phyloP scores from a whole-genome alignment of 192 early-diverging fungal species.

The Linnemannia exigua region DNA sequence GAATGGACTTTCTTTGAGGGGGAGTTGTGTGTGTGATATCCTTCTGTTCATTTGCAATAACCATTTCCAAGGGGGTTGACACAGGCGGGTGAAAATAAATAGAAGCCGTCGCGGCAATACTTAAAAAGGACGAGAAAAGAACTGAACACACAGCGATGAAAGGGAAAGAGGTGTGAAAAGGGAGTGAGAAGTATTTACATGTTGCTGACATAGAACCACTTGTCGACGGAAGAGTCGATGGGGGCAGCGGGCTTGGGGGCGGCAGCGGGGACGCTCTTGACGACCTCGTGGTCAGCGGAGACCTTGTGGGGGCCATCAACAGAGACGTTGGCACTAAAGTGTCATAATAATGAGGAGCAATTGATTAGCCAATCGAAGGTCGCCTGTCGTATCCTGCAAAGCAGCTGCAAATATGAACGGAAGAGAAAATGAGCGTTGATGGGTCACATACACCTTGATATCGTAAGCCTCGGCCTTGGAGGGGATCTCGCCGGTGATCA shows the following conservation, averaged over 20 bases:
- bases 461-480: constrained; percentile 78
- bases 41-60: neutral
- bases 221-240: constrained; percentile 78
- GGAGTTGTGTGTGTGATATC: neutral
- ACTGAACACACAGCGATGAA: neutral
- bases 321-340: constrained; percentile 73
- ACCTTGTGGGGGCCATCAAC: constrained; percentile 83
- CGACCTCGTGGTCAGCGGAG: constrained; percentile 64
- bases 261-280: constrained; percentile 71
- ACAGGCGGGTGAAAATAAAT: neutral
- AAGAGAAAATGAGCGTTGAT: neutral
- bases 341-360: neutral
- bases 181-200: constrained; percentile 18
- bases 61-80: neutral
- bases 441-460: constrained; percentile 73
- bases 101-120: neutral
- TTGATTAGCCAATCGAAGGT: neutral
- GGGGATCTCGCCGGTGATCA: constrained; percentile 78
- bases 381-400: neutral
- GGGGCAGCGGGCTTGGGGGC: constrained; percentile 70
- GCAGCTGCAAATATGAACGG: neutral
- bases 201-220: constrained; percentile 56
- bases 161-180: neutral
- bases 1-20: neutral
- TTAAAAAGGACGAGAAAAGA: neutral